Conservation (phyloP, 306 rosid genomes). For the Cucumis hystrix region DNA sequence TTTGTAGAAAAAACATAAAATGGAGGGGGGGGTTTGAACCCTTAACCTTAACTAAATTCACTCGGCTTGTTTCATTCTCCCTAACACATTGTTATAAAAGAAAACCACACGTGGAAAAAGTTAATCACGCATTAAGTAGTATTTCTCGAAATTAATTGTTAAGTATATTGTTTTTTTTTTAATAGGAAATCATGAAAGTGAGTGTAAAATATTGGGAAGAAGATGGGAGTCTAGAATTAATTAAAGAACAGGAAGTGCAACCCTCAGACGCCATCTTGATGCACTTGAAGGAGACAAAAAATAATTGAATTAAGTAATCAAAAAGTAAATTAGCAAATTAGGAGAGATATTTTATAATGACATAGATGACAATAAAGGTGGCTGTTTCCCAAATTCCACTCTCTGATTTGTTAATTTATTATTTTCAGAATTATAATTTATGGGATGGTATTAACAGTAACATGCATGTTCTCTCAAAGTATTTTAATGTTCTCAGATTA, state of each 20-base stretch:
- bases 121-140: neutral
- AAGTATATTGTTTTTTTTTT: no score
- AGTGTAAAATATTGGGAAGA: neutral
- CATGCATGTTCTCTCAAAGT: neutral
- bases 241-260: neutral
- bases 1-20: no score
- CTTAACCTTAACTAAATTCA: no score
- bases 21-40: no score
- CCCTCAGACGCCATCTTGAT: neutral
- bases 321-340: neutral
- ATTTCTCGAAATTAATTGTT: neutral
- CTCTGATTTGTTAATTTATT: neutral
- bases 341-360: neutral
- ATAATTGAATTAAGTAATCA: neutral
- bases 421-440: neutral
- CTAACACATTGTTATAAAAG: no score
- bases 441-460: neutral
- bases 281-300: neutral
- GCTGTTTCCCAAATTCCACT: neutral
- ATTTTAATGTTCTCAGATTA: neutral
- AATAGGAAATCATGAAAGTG: neutral
- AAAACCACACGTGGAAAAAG: neutral
- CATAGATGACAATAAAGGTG: neutral
- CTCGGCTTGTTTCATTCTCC: no score
- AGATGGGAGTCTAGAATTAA: neutral